phyloP scores from a whole-genome alignment of 2,329 filamentous ascomycete genomes.

The Clonostachys sp. region DNA sequence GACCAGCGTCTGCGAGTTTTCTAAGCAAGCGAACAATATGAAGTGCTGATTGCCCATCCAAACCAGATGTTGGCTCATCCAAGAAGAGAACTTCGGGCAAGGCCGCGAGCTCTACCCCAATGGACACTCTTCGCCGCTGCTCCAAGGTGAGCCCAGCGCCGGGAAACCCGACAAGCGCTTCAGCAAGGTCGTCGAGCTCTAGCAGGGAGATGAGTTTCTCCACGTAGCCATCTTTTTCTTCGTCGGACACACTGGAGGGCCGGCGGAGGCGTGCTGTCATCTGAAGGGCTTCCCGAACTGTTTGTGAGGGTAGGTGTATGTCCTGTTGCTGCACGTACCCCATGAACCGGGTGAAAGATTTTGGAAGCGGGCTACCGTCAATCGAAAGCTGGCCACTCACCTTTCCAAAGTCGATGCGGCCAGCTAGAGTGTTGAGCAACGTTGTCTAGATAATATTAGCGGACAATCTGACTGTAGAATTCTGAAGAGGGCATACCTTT shows the following conservation, averaged over 20 bases:
- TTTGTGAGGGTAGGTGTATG: conserved; percentile 67
- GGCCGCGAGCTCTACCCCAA: conserved; percentile 67
- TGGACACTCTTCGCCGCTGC: conserved; percentile 57
- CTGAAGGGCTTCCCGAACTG: conserved; percentile 70
- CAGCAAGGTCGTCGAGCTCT: conserved; percentile 15
- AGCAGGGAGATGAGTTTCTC: no score
- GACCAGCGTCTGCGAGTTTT: conserved; percentile 54
- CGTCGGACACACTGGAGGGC: neutral
- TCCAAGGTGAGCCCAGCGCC: no score
- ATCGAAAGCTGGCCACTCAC: no score
- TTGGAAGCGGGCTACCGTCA: no score
- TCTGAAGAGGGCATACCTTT: neutral
- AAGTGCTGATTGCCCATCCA: conserved; percentile 27
- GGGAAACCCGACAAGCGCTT: conserved; percentile 24
- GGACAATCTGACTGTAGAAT: no score
- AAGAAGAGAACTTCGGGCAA: conserved; percentile 64
- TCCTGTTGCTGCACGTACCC: conserved; percentile 81
- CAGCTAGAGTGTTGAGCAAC: no score
- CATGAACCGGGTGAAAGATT: conserved; percentile 40
- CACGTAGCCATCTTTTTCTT: neutral
- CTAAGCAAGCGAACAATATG: conserved; percentile 35
- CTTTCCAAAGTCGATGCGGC: no score
- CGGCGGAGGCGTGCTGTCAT: conserved; percentile 71
- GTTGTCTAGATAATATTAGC: no score
- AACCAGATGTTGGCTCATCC: conserved; percentile 57